Conservation (phyloP, 371 early-diverging fungal genomes). For the Synchytrium microbalum region DNA sequence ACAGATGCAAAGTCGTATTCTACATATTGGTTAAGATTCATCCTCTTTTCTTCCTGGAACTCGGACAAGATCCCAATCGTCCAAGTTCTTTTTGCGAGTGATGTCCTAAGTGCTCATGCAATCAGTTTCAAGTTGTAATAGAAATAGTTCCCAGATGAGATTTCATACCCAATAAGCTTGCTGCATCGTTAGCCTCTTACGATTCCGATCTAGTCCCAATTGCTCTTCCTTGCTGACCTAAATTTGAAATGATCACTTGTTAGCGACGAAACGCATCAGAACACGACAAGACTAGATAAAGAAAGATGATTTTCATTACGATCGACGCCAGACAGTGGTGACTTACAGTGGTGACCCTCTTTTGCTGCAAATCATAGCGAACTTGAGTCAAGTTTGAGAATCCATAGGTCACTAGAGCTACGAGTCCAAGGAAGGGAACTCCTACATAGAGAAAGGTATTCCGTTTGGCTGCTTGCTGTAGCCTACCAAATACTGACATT, state of each 20-base stretch:
- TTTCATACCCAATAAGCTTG: not conserved
- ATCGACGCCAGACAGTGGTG: too few species aligned
- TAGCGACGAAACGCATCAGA: too few species aligned
- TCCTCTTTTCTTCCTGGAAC: not conserved
- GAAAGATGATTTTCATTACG: too few species aligned
- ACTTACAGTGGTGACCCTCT: not conserved
- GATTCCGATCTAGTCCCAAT: not conserved
- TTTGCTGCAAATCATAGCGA: not conserved
- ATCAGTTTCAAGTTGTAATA: too few species aligned
- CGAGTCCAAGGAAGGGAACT: not conserved
- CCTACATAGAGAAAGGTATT: not conserved
- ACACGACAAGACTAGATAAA: too few species aligned
- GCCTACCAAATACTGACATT: not conserved
- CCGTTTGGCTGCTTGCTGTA: not conserved
- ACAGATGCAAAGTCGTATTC: not conserved
- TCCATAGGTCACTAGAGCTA: not conserved
- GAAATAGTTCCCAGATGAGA: too few species aligned
- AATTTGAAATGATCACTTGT: too few species aligned
- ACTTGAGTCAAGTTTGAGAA: not conserved
- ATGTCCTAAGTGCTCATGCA: too few species aligned
- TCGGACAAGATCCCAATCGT: not conserved
- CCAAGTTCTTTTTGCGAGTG: not conserved
- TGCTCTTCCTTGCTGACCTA: not conserved
- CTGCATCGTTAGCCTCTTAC: not conserved
- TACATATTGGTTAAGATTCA: too few species aligned